Base-by-base conservation (phyloP, 805 yeast genomes). In the Candida multigemmis region DNA sequence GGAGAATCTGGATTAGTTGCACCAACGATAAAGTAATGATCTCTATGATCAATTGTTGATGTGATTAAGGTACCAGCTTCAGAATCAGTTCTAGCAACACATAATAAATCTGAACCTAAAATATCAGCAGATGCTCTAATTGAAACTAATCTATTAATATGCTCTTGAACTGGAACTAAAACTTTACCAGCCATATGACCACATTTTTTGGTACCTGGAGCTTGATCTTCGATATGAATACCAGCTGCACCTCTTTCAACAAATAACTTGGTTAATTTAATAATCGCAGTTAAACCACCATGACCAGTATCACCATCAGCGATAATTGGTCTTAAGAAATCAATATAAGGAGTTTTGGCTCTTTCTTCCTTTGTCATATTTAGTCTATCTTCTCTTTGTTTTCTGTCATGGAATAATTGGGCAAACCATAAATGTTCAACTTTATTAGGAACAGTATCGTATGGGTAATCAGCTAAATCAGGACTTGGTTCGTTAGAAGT, bases 181-280 rank as follows among this genome's bases (percentile, higher is more conserved):
- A 91, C 96, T 60, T 91, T 85, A 46, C 97, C 97, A 41, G 94
- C 96, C 97, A 89, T 89, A 62, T 89, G 97, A 35, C 97, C 97
- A 66, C 97, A 89, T 65, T 89, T 89, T 61, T 89, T 89, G 46
- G 96, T 89, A 46, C 96, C 96, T 30, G 97, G 95, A 30, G 96
- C 96, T 70, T 89, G 97, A 61, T 89, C 97, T 65, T 89, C 98
- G 53, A 89, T 86, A 56, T 89, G 98, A 47, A 89, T 86, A 51
- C 97, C 97, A 33, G 97, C 96, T 31, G 97, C 98, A 58, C 97
- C 97, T 48, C 93, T 77, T 66, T 89, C 97, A 44, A 89, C 83
- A 53, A 89, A 89, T 76, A 89, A 69, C 67, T 89, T 89, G 47
- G 96, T 86, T 55, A 89, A 74, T 64, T 89, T 89, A 64, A 86